These are phyloP conservation scores for Trichoderma guizhouense DNA, from an alignment of 2,329 filamentous ascomycete species.

Conservation along the genomic window DNA sequence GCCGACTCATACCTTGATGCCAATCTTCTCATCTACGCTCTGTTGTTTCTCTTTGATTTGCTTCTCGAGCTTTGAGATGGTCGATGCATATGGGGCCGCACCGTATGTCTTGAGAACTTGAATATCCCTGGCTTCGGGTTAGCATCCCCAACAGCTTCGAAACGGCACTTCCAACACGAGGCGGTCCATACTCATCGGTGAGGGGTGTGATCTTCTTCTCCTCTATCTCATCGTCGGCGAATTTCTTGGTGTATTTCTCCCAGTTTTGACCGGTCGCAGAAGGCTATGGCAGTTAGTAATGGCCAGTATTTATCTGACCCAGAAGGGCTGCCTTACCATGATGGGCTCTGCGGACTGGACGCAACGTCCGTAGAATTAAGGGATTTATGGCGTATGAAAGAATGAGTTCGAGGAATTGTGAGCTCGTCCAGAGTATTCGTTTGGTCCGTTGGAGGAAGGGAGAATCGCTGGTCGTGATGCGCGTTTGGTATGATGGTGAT, in stretches of 20 bases:
- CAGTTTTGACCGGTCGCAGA: constrained; percentile 90
- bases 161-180: neutral
- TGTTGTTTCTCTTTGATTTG: constrained; percentile 99
- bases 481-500: constrained; percentile 27
- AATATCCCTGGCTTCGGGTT: constrained; percentile 69
- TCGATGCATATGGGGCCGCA: constrained; percentile 88
- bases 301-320: neutral
- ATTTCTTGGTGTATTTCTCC: constrained; percentile 99
- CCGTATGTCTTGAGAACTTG: constrained; percentile 99
- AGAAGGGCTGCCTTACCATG: constrained; percentile 36
- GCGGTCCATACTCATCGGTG: constrained; percentile 79
- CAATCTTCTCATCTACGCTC: constrained; percentile 98
- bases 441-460: neutral
- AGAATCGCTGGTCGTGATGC: constrained; percentile 12
- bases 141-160: constrained; percentile 22
- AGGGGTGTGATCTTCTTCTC: constrained; percentile 99
- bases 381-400: neutral
- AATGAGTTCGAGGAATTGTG: neutral
- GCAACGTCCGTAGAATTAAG: constrained; percentile 18
- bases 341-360: constrained; percentile 33
- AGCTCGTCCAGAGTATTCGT: neutral
- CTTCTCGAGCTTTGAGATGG: constrained; percentile 96
- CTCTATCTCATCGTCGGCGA: constrained; percentile 91
- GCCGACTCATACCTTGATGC: constrained; percentile 60
- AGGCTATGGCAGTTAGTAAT: constrained; percentile 59